phyloP scores from a whole-genome alignment of 495 filamentous ascomycete species.

The Hypoxylon cercidicola region DNA sequence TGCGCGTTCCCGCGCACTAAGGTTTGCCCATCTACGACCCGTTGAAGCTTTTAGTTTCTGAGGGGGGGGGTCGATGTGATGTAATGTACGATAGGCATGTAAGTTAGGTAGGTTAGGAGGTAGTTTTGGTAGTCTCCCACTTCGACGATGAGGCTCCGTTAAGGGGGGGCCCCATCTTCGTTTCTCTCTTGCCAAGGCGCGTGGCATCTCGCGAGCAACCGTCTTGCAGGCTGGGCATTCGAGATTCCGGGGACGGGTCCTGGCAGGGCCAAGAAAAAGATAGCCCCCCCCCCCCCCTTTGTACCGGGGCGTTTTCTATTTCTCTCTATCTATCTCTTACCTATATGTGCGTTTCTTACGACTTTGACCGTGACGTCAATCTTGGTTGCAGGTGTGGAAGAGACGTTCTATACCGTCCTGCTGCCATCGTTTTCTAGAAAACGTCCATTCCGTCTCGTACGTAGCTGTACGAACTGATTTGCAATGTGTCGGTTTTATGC shows the following conservation, averaged over 20 bases:
- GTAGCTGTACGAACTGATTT: not conserved
- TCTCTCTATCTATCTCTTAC: no score
- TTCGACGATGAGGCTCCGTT: slow-evolving; percentile 34
- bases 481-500: not conserved
- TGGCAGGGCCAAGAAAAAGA: slow-evolving; percentile 27
- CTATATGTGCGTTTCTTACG: not conserved
- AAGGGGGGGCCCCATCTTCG: not conserved
- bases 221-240: slow-evolving; percentile 42
- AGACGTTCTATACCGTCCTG: no score
- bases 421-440: no score
- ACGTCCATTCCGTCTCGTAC: not conserved
- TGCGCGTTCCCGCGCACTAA: no score
- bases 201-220: slow-evolving; percentile 33
- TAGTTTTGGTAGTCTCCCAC: no score
- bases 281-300: no score
- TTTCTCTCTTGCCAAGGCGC: slow-evolving; percentile 35
- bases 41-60: no score
- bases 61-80: not conserved
- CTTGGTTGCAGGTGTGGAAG: no score
- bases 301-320: slow-evolving; percentile 14
- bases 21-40: no score
- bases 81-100: slow-evolving; percentile 11
- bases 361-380: no score
- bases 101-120: not conserved
- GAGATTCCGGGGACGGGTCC: slow-evolving; percentile 31